phyloP scores from a whole-genome alignment of 352 stramenopile genomes.

The Phytophthora tentaculata region DNA sequence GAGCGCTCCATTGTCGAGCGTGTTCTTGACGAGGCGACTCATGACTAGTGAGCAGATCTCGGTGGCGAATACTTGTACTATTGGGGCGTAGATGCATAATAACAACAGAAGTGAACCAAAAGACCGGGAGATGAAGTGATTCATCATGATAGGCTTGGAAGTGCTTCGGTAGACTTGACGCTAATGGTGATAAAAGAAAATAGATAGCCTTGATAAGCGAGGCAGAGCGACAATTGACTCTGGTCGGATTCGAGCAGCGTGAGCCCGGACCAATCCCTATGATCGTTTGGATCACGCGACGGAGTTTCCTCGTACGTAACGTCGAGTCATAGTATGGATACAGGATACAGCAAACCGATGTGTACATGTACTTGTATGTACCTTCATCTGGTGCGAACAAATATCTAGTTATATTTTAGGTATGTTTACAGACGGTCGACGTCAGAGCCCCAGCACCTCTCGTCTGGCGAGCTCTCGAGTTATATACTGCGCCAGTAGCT shows the following conservation, averaged over 20 bases:
- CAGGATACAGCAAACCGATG: too few relatives aligned
- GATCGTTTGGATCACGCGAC: background rate
- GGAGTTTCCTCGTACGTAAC: background rate
- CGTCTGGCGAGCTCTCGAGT: slow-evolving; percentile 12
- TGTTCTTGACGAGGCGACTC: slow-evolving; percentile 12
- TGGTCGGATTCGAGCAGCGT: background rate
- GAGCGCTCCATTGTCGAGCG: slow-evolving; percentile 17
- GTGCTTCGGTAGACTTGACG: too few relatives aligned
- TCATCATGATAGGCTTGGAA: background rate
- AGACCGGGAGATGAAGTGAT: background rate
- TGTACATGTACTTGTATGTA: too few relatives aligned
- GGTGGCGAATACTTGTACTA: background rate
- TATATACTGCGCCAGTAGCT: slow-evolving; percentile 35
- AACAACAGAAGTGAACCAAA: background rate
- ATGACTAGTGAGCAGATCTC: background rate
- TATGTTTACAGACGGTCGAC: background rate
- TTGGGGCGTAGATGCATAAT: background rate
- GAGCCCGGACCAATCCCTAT: background rate
- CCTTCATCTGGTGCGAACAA: too few relatives aligned
- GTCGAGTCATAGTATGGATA: background rate
- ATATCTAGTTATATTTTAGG: background rate
- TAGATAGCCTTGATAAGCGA: too few relatives aligned
- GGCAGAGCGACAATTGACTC: too few relatives aligned
- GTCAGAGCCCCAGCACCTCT: slow-evolving; percentile 1
- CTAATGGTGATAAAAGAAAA: background rate